Evolutionary conservation across 1,284 basidiomycete genomes (phyloP), one percentile per base, ranked within the genome.

Genomic region (Tausonia pullulans): DNA sequence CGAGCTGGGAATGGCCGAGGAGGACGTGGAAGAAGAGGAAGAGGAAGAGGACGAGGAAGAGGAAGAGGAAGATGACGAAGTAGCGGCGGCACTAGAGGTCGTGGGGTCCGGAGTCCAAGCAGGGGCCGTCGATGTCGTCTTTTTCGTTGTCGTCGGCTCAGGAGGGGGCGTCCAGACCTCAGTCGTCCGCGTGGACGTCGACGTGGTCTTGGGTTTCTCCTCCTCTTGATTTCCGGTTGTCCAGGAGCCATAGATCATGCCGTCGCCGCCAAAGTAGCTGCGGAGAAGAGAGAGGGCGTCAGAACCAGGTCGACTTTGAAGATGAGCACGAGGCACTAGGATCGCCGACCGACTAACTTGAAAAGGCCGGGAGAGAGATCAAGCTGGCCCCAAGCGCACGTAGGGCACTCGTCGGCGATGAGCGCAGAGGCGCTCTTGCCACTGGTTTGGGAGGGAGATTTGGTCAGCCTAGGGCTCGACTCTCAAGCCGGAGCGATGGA

Each of bases 341-440:
- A 27, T 27, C 27, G 27, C 27, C 27, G 2, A 27, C 27, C 27
- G 39, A 55, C 53, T 27, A 40, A 55, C 45, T 16, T 43, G 57
- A 58, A 58, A 39, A 58, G 57, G 3, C 57, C 57, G 2, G 57
- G 57, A 14, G 57, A 58, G 43, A 58, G 57, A 45, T 58, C 57
- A 11, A 58, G 57, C 40, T 48, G 40, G 14, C 57, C 57, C 9
- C 49, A 58, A 8, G 43, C 3, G 45, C 57, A 58, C 7, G 43
- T 27, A 39, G 57, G 57, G 14, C 57, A 58, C n/a, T 58, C 57
- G n/a, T 58, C 57, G 14, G 57, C 57, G 4, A 58, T 11, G 57
- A 58, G 45, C 4, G 57, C 57, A 2, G 57, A 46, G 45, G 57
- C 57, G n/a, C 45, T 46, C 4, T 49, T 49, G 13, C 57, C 57